Conservation (phyloP, 2,329 filamentous ascomycete species). For the Xylogone sp. region DNA sequence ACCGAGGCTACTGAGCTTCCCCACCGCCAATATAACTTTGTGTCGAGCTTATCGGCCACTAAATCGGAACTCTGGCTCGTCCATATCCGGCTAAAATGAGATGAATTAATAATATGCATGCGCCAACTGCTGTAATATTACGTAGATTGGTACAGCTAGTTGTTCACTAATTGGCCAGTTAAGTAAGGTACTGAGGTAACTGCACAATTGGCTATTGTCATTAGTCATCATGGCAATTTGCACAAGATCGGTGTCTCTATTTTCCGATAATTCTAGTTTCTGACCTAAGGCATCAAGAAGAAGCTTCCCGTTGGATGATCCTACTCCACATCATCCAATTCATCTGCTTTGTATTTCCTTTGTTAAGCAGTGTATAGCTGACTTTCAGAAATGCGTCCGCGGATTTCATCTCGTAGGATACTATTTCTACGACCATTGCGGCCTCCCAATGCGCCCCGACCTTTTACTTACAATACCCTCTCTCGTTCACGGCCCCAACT, state of each 20-base stretch:
- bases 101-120: too few species aligned
- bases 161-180: too few species aligned
- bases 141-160: too few species aligned
- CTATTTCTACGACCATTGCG: slow-evolving; percentile 32
- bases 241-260: background rate
- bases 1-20: background rate
- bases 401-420: slow-evolving; percentile 34
- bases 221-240: too few species aligned
- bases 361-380: background rate
- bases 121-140: too few species aligned
- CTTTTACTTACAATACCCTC: slow-evolving; percentile 55
- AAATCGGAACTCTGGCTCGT: background rate
- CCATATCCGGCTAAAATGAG: background rate
- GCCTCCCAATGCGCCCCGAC: slow-evolving; percentile 35
- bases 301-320: background rate
- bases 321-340: background rate
- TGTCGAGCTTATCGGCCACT: background rate
- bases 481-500: slow-evolving; percentile 54
- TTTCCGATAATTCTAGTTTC: background rate
- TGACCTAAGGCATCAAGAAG: background rate
- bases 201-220: too few species aligned
- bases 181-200: too few species aligned
- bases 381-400: slow-evolving; percentile 24
- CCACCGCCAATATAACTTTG: background rate
- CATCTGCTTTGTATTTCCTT: background rate